Conservation (phyloP, 208 protist genomes). For the Naegleria lovaniensis region DNA sequence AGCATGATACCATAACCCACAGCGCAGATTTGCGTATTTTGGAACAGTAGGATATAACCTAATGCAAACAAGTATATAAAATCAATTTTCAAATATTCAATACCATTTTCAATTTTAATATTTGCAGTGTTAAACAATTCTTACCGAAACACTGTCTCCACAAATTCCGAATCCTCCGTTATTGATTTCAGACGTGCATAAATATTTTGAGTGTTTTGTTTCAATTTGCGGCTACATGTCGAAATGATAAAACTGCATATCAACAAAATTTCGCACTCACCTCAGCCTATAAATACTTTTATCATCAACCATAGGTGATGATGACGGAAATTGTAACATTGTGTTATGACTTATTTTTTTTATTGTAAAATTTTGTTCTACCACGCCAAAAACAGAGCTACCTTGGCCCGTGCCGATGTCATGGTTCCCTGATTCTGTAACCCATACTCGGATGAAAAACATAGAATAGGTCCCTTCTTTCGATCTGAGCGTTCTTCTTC, state of each 20-base stretch:
- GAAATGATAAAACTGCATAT: no score
- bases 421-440: not conserved
- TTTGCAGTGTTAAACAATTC: no score
- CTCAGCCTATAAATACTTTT: no score
- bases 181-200: not conserved
- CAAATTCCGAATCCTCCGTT: not conserved
- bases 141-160: not conserved
- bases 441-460: not conserved
- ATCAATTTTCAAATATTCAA: no score
- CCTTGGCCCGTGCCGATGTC: not conserved
- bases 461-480: not conserved
- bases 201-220: not conserved
- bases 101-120: no score
- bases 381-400: not conserved
- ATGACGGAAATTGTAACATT: no score
- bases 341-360: no score
- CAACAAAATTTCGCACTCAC: no score
- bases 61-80: no score
- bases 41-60: not conserved
- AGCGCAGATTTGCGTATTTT: conserved; percentile 52
- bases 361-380: no score
- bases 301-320: no score
- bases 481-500: not conserved
- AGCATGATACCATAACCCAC: conserved; percentile 49
- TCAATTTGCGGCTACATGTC: not conserved